Evolutionary conservation across 2,329 filamentous ascomycete species (phyloP).

Genomic region (Pseudogymnoascus sp.): DNA sequence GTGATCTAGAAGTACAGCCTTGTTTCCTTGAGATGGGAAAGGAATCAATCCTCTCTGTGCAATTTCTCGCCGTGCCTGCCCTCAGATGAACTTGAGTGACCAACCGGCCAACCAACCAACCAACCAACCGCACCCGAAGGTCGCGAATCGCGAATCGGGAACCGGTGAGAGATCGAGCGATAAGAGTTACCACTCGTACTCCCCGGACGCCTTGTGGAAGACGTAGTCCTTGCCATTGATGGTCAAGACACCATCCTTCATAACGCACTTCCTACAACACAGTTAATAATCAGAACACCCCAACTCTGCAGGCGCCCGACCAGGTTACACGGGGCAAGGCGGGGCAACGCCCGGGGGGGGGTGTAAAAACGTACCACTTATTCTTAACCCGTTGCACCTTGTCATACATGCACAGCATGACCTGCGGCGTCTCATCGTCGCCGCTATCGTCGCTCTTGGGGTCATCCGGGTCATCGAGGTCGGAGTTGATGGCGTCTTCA

Average conservation of each 20-base stretch:
- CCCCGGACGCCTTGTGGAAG: constrained; percentile 93
- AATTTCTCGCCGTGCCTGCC: not conserved
- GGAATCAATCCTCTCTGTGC: not conserved
- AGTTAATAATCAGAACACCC: constrained; percentile 13
- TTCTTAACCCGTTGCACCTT: constrained; percentile 99
- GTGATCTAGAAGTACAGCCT: constrained; percentile 3
- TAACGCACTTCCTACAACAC: constrained; percentile 75
- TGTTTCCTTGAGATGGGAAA: not conserved
- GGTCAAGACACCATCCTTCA: constrained; percentile 92
- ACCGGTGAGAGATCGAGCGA: not conserved
- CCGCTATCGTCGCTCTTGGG: constrained; percentile 75
- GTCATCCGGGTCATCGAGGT: constrained; percentile 91
- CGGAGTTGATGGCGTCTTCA: constrained; percentile 96
- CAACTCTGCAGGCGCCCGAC: not conserved
- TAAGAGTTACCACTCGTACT: constrained; percentile 81
- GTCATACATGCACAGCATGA: constrained; percentile 99
- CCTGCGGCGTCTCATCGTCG: constrained; percentile 76
- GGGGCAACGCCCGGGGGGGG: no score
- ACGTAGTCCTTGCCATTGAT: constrained; percentile 94
- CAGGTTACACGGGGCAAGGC: not conserved
- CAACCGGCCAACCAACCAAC: not conserved
- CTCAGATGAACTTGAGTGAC: not conserved
- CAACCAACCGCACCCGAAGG: not conserved
- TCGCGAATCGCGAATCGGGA: not conserved
- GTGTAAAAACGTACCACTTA: constrained; percentile 79